A percentile compares a stretch with the other conserved stretches of the same genome.
These are phyloP conservation scores for Xylariomycetidae sp. DNA, from an alignment of 2,329 filamentous ascomycete genomes.

Conservation along the genomic window DNA sequence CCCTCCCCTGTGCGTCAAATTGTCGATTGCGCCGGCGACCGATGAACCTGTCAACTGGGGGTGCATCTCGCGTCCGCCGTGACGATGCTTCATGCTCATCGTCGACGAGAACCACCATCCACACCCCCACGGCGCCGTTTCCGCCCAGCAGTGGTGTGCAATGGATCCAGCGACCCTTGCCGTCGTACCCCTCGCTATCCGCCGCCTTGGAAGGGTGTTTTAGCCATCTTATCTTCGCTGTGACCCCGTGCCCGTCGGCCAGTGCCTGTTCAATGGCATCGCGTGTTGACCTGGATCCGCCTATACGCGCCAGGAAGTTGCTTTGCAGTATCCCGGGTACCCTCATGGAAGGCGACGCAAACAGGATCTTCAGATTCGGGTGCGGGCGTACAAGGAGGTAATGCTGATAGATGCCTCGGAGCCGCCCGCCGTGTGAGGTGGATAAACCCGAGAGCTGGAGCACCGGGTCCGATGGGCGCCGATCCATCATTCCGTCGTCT, in stretches of 20 bases:
- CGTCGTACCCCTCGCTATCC: constrained; percentile 33
- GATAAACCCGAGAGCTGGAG: constrained; percentile 1
- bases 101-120: constrained; percentile 72
- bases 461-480: constrained; percentile 8
- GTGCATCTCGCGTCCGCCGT: constrained; percentile 14
- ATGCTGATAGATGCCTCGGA: constrained; percentile 43
- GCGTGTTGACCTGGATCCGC: constrained; percentile 40
- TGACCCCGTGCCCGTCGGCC: constrained; percentile 62
- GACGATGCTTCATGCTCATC: constrained; percentile 38
- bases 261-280: constrained; percentile 53
- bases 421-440: constrained; percentile 22
- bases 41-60: constrained; percentile 17
- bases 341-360: constrained; percentile 61
- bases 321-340: constrained; percentile 62
- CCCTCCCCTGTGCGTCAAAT: constrained; percentile 1
- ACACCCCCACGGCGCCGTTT: constrained; percentile 64
- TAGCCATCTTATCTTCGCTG: constrained; percentile 69
- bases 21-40: constrained; percentile 5
- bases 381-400: constrained; percentile 62
- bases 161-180: constrained; percentile 68
- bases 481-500: constrained; percentile 25
- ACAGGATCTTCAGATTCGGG: constrained; percentile 60
- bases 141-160: constrained; percentile 66
- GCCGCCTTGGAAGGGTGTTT: no score
- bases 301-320: constrained; percentile 48